Evolutionary conservation across 192 early-diverging fungal species (phyloP).

Genomic region (Kappamyces sp.): DNA sequence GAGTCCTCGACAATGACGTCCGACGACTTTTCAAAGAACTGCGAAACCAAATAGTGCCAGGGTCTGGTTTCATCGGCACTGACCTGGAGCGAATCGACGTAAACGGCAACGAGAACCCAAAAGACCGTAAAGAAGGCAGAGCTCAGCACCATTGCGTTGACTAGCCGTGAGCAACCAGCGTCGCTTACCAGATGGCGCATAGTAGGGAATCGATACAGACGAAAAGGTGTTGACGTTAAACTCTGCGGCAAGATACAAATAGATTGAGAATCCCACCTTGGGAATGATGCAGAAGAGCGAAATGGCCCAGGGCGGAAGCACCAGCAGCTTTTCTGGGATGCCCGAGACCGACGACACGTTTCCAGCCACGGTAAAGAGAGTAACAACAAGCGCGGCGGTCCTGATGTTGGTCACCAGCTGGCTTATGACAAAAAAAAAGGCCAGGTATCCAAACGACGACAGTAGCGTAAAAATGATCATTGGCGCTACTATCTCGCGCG

Average conservation of each 20-base stretch:
- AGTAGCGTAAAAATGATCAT: not conserved
- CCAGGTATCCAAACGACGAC: not conserved
- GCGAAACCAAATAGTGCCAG: conserved; percentile 3
- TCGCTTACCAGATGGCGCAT: conserved; percentile 6
- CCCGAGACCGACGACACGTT: not conserved
- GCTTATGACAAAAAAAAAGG: not conserved
- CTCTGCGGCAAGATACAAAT: not conserved
- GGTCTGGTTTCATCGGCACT: conserved; percentile 13
- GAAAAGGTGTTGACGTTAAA: not conserved
- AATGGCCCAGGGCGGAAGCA: too few relatives aligned
- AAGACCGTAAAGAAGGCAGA: not conserved
- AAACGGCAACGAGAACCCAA: not conserved
- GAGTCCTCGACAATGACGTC: not conserved
- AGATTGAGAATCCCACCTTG: not conserved
- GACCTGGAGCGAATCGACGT: conserved; percentile 7
- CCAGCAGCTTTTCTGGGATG: not conserved
- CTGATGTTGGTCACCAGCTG: not conserved
- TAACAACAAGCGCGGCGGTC: not conserved
- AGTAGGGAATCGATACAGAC: not conserved
- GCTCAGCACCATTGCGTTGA: too few relatives aligned
- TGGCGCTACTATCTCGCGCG: not conserved
- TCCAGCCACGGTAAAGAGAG: conserved; percentile 1
- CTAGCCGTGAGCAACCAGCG: too few relatives aligned
- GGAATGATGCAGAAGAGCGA: conserved; percentile 3
- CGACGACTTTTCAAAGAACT: conserved; percentile 1